Base-by-base conservation (phyloP, 1,139 yeast species). In the Sugiyamaella sp. region DNA sequence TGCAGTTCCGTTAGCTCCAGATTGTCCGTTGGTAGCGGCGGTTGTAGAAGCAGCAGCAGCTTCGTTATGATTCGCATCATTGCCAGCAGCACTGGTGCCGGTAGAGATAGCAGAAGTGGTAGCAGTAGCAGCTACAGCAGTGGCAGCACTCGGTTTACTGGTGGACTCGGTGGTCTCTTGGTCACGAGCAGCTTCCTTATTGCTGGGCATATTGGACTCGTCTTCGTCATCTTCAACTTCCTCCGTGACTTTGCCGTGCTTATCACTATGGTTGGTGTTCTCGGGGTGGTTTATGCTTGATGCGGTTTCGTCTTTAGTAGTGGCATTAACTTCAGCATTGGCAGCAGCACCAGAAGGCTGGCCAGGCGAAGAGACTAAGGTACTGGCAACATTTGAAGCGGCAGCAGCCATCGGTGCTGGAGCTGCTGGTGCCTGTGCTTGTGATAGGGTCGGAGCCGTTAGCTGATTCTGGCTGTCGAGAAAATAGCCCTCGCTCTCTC, bases 1-100 rank as follows among this genome's bases (percentile, higher is more conserved):
- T 4, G 16, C 43, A 21, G 21, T 12, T 25, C 22, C 19, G n/a
- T 8, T 9, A 33, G 22, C 22, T 21, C 43, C 35, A 46, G 32
- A n/a, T n/a, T 14, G 14, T 24, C 32, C 43, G 29, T 39, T 10
- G 25, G n/a, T 10, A 4, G 14, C 25, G 19, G 43, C 6, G 9
- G 27, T 10, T 25, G 45, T 22, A 10, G 40, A 10, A 74, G 89
- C 57, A 85, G 85, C 65, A 73, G 79, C 63, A 63, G 71, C 5
- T 57, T 63, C 2, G 59, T 65, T 17, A 54, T 83, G 51, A 69
- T 75, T 2, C 50, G 57, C 8, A 54, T 21, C 39, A 37, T 37
- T 44, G n/a, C 27, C 42, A 21, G 27, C 42, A 17, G 22, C 33
- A 24, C 22, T 29, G 14, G n/a, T n/a, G n/a, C n/a, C n/a, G n/a